Conservation (phyloP, 768 basidiomycete species). For the Amanita muscaria region DNA sequence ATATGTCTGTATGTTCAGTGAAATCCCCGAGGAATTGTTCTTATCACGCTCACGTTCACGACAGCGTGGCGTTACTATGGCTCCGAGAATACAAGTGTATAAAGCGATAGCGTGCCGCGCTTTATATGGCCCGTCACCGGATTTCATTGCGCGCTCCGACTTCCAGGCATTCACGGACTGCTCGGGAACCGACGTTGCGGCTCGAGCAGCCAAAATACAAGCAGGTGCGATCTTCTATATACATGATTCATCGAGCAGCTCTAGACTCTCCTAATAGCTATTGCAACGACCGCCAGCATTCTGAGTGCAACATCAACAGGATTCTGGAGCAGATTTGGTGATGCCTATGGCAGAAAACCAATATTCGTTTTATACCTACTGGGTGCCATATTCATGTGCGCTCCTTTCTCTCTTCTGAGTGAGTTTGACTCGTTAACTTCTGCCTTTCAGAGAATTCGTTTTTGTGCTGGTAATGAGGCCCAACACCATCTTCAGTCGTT, state of each 20-base stretch:
- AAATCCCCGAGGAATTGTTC: too few species aligned
- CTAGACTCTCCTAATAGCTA: slow-evolving; percentile 25
- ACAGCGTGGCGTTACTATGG: slow-evolving; percentile 76
- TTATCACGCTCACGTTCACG: too few species aligned
- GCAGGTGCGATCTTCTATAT: slow-evolving; percentile 31
- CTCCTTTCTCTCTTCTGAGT: slow-evolving; percentile 6
- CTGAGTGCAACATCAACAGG: slow-evolving; percentile 79
- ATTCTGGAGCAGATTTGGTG: slow-evolving; percentile 80
- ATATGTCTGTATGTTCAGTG: too few species aligned
- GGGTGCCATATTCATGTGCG: slow-evolving; percentile 69
- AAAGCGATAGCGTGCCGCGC: slow-evolving; percentile 66
- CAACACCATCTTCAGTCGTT: slow-evolving; percentile 29
- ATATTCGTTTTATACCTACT: slow-evolving; percentile 58
- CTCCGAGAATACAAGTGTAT: slow-evolving; percentile 73
- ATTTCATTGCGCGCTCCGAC: slow-evolving; percentile 10
- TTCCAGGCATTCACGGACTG: slow-evolving; percentile 19
- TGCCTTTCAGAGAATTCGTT: slow-evolving; percentile 55
- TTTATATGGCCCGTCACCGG: slow-evolving; percentile 23
- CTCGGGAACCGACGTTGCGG: slow-evolving; percentile 47
- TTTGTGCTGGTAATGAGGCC: slow-evolving; percentile 74
- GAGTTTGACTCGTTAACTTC: too few species aligned
- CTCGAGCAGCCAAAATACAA: slow-evolving; percentile 65
- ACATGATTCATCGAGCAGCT: neutral
- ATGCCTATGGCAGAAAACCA: slow-evolving; percentile 65
- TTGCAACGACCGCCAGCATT: slow-evolving; percentile 69